Base-by-base conservation (phyloP, 2,329 filamentous ascomycete species). In the Aulographum hederae region DNA sequence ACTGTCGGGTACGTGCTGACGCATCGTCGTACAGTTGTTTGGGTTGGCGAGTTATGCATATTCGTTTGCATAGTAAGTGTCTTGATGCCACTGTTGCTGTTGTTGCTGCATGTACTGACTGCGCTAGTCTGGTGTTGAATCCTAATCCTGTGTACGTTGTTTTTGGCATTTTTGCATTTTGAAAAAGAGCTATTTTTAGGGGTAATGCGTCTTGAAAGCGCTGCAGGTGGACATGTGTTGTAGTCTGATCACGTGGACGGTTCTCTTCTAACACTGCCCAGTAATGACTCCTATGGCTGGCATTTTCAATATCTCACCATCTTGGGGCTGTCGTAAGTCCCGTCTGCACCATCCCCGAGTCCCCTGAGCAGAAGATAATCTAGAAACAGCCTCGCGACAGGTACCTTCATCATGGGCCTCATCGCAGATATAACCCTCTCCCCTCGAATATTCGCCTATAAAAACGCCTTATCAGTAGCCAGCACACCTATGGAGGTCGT, bases 221-320 rank as follows among this genome's bases (percentile, higher is more conserved):
- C n/a, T n/a, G n/a, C n/a, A n/a, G n/a, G n/a, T n/a, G n/a, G n/a
- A n/a, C n/a, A n/a, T n/a, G n/a, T n/a, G n/a, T n/a, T n/a, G n/a
- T n/a, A n/a, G n/a, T n/a, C n/a, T n/a, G n/a, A n/a, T n/a, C n/a
- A n/a, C n/a, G n/a, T n/a, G n/a, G n/a, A n/a, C n/a, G n/a, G n/a
- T n/a, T 26, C 35, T 26, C 31, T 11, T 28, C 17, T 13, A 34
- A 31, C 2, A 19, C n/a, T 8, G 21, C 27, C 27, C 8, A 6
- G 58, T 28, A 64, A 65, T 31, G 54, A 60, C 0, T 61, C 69
- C 2, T 78, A 74, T 42, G 77, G 77, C 35, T 73, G 74, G 54
- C 66, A 78, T 45, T 67, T 73, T 38, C 73, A 79, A 48, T 80
- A 77, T 44, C 62, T 84, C 19, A 84, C 77, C 40, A 81, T 81